These are phyloP conservation scores for Corylus avellana DNA, from an alignment of 306 rosid genomes.

Conservation along the genomic window DNA sequence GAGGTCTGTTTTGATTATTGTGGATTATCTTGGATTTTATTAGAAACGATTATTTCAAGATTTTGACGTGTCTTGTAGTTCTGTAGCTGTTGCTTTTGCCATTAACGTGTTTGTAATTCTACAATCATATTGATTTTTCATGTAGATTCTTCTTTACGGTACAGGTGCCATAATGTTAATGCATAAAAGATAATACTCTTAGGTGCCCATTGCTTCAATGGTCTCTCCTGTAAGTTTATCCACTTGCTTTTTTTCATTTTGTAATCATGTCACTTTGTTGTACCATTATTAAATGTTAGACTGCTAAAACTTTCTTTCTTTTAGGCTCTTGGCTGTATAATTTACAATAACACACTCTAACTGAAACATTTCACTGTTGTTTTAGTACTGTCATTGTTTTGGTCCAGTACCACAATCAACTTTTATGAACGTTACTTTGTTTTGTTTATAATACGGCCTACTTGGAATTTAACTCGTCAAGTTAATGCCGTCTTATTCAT, in stretches of 20 bases:
- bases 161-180: slow-evolving; percentile 36
- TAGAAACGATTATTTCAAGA: not conserved
- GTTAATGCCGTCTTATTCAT: not conserved
- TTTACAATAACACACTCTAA: not conserved
- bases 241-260: not conserved
- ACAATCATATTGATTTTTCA: not conserved
- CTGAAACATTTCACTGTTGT: not conserved
- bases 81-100: not conserved
- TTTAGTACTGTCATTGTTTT: not conserved
- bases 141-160: slow-evolving; percentile 14
- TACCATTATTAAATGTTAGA: not conserved
- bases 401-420: slow-evolving; percentile 3
- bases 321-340: not conserved
- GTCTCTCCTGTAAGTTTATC: slow-evolving; percentile 51
- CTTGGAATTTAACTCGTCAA: not conserved
- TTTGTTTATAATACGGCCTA: not conserved
- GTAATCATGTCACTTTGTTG: not conserved
- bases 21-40: not conserved
- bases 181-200: not conserved
- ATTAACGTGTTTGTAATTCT: not conserved
- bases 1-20: not conserved
- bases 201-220: slow-evolving; percentile 42
- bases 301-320: not conserved
- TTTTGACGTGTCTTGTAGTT: not conserved
- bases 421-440: not conserved